Evolutionary conservation across 164 flowering plant species (phyloP).

Genomic region (Berberis vulgaris): DNA sequence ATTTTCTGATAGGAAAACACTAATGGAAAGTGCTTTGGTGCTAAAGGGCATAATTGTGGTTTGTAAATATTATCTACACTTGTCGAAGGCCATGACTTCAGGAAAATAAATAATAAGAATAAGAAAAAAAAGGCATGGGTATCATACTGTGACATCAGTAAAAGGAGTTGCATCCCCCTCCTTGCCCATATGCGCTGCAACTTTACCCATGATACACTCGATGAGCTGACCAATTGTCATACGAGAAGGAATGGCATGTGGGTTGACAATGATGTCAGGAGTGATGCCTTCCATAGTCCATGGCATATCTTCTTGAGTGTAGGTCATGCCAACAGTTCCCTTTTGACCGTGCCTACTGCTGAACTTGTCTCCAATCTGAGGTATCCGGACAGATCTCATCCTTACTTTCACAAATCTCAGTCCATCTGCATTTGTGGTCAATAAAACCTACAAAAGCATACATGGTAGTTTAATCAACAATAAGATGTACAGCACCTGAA

Average conservation of each 20-base stretch:
- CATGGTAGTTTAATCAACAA: not conserved
- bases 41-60: too few relatives aligned
- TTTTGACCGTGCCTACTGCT: conserved; percentile 97
- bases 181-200: conserved; percentile 92
- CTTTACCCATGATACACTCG: conserved; percentile 98
- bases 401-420: conserved; percentile 92
- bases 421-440: conserved; percentile 98
- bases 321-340: conserved; percentile 97
- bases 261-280: conserved; percentile 86
- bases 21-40: too few relatives aligned
- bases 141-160: conserved; percentile 89
- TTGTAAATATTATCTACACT: too few relatives aligned
- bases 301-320: conserved; percentile 97
- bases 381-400: conserved; percentile 85
- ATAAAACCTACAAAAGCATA: conserved; percentile 45
- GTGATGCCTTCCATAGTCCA: conserved; percentile 93
- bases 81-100: not conserved
- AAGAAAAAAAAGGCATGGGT: not conserved
- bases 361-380: conserved; percentile 96
- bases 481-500: not conserved
- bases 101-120: not conserved
- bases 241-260: conserved; percentile 98
- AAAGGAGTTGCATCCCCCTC: conserved; percentile 98
- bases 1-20: too few relatives aligned
- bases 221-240: conserved; percentile 98